A percentile compares a stretch with the other conserved stretches of the same genome.
These are phyloP conservation scores for Jaminaea rosea DNA, from an alignment of 1,284 basidiomycete species.

Conservation along the genomic window DNA sequence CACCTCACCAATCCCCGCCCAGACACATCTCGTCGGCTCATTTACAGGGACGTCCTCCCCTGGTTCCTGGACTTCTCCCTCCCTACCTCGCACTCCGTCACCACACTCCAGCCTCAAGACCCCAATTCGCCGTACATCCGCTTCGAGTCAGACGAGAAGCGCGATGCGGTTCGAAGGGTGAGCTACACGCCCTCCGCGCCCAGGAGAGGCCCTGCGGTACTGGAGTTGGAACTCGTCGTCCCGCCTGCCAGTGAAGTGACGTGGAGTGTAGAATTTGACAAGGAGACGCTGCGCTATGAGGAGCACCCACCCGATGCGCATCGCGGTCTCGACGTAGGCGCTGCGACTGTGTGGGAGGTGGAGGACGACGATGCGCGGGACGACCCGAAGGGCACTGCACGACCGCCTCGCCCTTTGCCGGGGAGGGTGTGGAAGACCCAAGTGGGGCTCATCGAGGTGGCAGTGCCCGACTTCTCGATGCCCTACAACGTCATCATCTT, in stretches of 20 bases:
- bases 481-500: conserved; percentile 69
- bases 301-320: conserved; percentile 94
- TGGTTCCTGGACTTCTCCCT: conserved; percentile 84
- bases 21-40: conserved; percentile 51
- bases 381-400: not conserved
- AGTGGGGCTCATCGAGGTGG: conserved; percentile 73
- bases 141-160: conserved; percentile 16
- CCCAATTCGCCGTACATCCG: conserved; percentile 11
- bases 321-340: conserved; percentile 82
- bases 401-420: not conserved
- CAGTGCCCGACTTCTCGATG: conserved; percentile 97
- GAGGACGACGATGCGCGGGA: not conserved
- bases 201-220: conserved; percentile 14
- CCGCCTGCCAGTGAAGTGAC: conserved; percentile 56
- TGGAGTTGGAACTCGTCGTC: conserved; percentile 61
- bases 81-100: conserved; percentile 58
- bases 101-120: conserved; percentile 31
- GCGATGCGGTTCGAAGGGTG: conserved; percentile 14
- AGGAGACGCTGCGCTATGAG: conserved; percentile 81
- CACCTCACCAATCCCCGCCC: conserved; percentile 59
- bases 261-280: conserved; percentile 67
- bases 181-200: conserved; percentile 24
- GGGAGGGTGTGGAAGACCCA: conserved; percentile 51
- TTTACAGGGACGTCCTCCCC: conserved; percentile 85
- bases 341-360: conserved; percentile 47